Evolutionary conservation across 352 stramenopile species (phyloP), one percentile per base, ranked within the genome.

Genomic region (Phytophthora aleatoria): DNA sequence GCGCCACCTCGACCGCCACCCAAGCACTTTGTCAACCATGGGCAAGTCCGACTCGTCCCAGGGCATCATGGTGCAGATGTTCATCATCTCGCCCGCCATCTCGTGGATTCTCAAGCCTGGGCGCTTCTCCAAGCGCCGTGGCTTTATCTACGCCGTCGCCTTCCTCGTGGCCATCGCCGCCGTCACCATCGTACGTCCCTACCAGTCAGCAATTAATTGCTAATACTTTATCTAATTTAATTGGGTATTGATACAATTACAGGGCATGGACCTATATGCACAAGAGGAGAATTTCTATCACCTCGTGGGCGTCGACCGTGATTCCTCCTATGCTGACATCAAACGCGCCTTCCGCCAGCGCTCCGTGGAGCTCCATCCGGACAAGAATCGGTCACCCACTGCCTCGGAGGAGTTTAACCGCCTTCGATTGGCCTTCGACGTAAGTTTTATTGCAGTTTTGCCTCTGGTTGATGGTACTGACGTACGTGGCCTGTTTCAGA

Each of bases 291-390:
- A 99, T 69, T 97, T 98, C 69, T 99, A 99, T 72, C 72, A 89
- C 52, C 75, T 98, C 39, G 74, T 99, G 6, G 90, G 86, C 38
- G 85, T 98, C 42, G 83, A 76, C 20, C 90, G 96, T 55, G 88
- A 97, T 52, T 90, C 93, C 4, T 95, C 81, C 43, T 92, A 92
- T 41, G 61, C 94, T 4, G 97, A 99, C 64, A 98, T 99, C 70
- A 99, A 99, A 75, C 89, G 91, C 30, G 92, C 96, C n/a, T 99
- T 99, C 85, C 97, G 97, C 69, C 79, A 85, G 59, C 85, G 97
- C 27, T 97, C 89, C 7, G 77, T 99, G 13, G 91, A 98, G 75
- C 83, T 99, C 24, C 97, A 99, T 61, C 97, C 97, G 2, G 97
- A 99, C 78, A 99, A 99, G 78, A 99, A 99, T 74, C 87, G 89